Evolutionary conservation across 2,329 filamentous ascomycete genomes (phyloP), one percentile per base, ranked within the genome.

Genomic region (Cladosporium sp.): DNA sequence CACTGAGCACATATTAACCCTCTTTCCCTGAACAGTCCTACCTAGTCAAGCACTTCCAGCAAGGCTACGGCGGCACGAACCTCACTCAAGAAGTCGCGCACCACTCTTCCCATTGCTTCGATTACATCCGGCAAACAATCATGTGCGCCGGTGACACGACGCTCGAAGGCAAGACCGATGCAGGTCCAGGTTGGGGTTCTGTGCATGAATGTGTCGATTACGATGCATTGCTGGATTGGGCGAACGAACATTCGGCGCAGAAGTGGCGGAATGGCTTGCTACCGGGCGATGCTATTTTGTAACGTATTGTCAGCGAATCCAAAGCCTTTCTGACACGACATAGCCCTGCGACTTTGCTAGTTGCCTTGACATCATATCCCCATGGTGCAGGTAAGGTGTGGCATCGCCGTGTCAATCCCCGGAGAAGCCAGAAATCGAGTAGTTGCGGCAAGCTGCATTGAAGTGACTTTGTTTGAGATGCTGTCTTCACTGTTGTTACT

Each of bases 81-180:
- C 49, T 58, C 7, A 46, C 46, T 7, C 50, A 51, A 30, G 53
- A 57, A 25, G 50, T 51, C 33, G 53, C 54, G 5, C 53, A 56
- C 15, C 62, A 64, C 43, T 57, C 61, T 1, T 51, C 53, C 22
- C 62, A 65, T 38, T 65, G 62, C 49, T 63, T 65, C 36, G 62
- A 65, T 49, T 65, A 65, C 43, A 46, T 63, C 15, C 55, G 62
- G 16, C 62, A 65, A 39, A 57, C 56, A 11, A 38, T 65, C 20
- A 62, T 63, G 55, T 65, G 61, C 43, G 59, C 57, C 4, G 62
- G 59, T 11, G 62, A 64, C 32, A 60, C 61, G 49, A 58, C 61
- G 16, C 33, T 63, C 4, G 62, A 64, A 20, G 48, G 48, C 22
- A 50, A 50, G 16, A 50, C 48, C 12, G 48, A 43, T 13, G 39